phyloP scores from a whole-genome alignment of 2,329 filamentous ascomycete genomes.

The Neopestalotiopsis rosae region DNA sequence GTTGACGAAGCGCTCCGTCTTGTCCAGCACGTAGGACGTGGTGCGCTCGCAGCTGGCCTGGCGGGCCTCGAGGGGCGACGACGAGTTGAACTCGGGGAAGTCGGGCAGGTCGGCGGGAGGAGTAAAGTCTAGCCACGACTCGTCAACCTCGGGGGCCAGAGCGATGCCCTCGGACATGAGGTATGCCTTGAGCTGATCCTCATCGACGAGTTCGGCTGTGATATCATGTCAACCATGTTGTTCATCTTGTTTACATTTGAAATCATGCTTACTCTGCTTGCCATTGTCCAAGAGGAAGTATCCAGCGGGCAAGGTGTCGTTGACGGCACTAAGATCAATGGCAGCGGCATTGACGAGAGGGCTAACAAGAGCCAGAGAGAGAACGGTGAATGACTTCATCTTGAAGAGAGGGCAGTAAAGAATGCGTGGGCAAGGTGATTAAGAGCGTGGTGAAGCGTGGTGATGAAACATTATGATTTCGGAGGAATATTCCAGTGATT shows the following conservation, averaged over 20 bases:
- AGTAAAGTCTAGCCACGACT: slow-evolving; percentile 8
- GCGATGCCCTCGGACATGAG: slow-evolving; percentile 4
- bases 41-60: background rate
- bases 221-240: background rate
- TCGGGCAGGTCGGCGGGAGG: background rate
- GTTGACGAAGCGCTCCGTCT: slow-evolving; percentile 12
- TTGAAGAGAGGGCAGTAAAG: background rate
- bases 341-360: background rate
- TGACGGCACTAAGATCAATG: background rate
- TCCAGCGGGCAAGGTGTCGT: background rate
- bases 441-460: background rate
- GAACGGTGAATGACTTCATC: background rate
- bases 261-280: background rate
- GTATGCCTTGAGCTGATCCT: background rate
- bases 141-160: background rate
- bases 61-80: background rate
- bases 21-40: slow-evolving; percentile 8
- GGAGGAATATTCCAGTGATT: background rate
- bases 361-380: background rate
- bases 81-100: background rate
- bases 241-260: background rate
- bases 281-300: background rate
- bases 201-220: background rate
- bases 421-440: background rate
- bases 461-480: background rate